Conservation (phyloP, 768 basidiomycete genomes). For the Mycena leptocephala region DNA sequence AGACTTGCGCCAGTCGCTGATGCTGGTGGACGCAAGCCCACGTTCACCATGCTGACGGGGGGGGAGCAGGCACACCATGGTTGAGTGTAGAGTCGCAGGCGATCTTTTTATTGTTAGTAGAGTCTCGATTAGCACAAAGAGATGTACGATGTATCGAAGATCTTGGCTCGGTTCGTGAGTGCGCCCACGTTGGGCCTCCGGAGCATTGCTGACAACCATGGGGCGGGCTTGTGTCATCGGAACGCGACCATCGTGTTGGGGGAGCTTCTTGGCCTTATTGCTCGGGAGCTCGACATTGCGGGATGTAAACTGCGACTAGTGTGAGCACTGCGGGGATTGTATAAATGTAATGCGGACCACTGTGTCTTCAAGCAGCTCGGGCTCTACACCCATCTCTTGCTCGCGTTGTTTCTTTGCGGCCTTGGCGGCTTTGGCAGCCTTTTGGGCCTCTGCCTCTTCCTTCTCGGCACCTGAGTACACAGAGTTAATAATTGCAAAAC, state of each 20-base stretch:
- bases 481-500: no score
- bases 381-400: not conserved
- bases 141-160: no score
- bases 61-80: no score
- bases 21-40: not conserved
- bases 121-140: no score
- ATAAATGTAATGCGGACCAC: not conserved
- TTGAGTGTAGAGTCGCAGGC: no score
- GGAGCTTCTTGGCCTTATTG: not conserved
- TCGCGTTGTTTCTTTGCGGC: conserved; percentile 7
- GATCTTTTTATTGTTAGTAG: no score
- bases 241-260: no score
- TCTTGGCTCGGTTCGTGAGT: no score
- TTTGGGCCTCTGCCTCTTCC: not conserved
- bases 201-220: no score
- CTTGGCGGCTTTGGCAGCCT: not conserved
- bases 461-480: not conserved
- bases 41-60: not conserved
- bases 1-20: conserved; percentile 7
- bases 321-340: no score
- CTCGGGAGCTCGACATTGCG: not conserved
- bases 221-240: no score
- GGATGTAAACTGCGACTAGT: not conserved
- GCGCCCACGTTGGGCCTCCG: no score
- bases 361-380: not conserved